Percentiles rank a stretch among this genome's conserved stretches.
phyloP scores from a whole-genome alignment of 78 protist species.

The slime mould (Dictyostelium discoideum) region dicty_2.7 NC_007090.3:2500001-2500500 shows the following conservation, averaged over 20 bases:
- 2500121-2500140: slow-evolving; percentile 9
- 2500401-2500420: background rate
- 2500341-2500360: background rate
- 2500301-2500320: background rate
- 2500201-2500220: too few species aligned
- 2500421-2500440: background rate
- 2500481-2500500: background rate
- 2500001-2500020: slow-evolving; percentile 3
- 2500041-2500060: background rate
- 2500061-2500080: slow-evolving; percentile 15
- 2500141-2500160: background rate
- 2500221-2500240: background rate
- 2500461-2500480: background rate
- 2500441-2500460: background rate
- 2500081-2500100: background rate
- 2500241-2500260: slow-evolving; percentile 9
- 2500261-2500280: background rate
- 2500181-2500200: too few species aligned
- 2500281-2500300: background rate
- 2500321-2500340: slow-evolving; percentile 9
- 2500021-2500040: slow-evolving; percentile 10
- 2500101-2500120: background rate
- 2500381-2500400: background rate
- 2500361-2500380: background rate
- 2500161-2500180: too few species aligned